Base-by-base conservation (phyloP, 2,329 filamentous ascomycete species). In the Neofusicoccum laricinum region DNA sequence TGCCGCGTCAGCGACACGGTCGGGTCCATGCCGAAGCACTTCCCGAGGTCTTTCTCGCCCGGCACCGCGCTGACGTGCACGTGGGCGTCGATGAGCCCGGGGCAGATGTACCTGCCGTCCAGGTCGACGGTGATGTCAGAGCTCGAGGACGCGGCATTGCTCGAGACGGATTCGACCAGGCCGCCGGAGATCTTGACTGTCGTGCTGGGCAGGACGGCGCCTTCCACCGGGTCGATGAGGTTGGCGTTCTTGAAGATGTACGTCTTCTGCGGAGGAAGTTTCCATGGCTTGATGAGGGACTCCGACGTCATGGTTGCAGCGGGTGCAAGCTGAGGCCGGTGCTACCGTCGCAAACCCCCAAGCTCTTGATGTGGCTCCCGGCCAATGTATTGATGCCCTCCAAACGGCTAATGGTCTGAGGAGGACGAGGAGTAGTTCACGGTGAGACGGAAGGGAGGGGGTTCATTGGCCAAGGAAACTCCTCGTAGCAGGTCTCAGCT, bases 21-120 rank as follows among this genome's bases (percentile, higher is more conserved):
- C 0, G 72, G 69, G 21, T 80, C 77, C 19, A 77, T 68, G 21
- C 67, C 68, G 65, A 78, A 75, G 45, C 40, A 57, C 34, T 21
- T 64, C 48, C 46, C 65, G 36, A 68, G 64, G 58, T 36, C 58
- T 17, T 51, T 45, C 46, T 25, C 65, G 43, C 68, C 69, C 19
- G 68, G 67, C 1, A 64, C 58, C 6, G 67, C 67, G 38, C 57
- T 63, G 5, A 71, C n/a, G 38, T 69, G 68, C 4, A 71, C 68
- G 36, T 70, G 67, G 34, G 77, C 79, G 68, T 86, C 83, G 38
- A 84, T 83, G 3, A 85, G 74, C 3, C 83, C 82, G 1, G 83
- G 83, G 46, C 77, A 77, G 15, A 85, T 68, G 67, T 79, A 85
- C 61, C 77, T 77, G 15, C 80, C 78, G 5, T 75, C 65, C 0